These are phyloP conservation scores for Chalaropsis thielavioides DNA, from an alignment of 2,329 filamentous ascomycete species.

Conservation along the genomic window DNA sequence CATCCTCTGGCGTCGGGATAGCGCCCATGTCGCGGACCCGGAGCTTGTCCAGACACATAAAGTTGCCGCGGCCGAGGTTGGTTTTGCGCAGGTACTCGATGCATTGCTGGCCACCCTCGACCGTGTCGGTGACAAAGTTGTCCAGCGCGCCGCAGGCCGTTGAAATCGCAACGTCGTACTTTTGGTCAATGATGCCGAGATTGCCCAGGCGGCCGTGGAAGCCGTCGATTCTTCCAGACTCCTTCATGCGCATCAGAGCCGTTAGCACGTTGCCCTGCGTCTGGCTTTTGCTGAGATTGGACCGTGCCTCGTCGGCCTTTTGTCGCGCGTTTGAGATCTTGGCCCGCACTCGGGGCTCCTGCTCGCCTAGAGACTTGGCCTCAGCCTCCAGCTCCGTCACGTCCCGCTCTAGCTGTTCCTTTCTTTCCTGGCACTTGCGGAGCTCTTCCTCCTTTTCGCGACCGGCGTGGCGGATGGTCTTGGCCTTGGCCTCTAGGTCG, in stretches of 20 bases:
- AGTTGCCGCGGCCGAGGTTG: constrained; percentile 89
- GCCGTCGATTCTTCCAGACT: constrained; percentile 90
- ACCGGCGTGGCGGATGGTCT: constrained; percentile 55
- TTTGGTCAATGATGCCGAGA: constrained; percentile 79
- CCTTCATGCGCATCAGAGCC: constrained; percentile 84
- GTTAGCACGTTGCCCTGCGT: constrained; percentile 85
- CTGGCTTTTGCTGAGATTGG: constrained; percentile 77
- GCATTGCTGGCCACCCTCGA: constrained; percentile 92
- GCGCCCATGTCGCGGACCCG: constrained; percentile 60
- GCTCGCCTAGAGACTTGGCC: constrained; percentile 53
- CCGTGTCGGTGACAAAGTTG: constrained; percentile 92
- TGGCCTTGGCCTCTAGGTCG: constrained; percentile 69
- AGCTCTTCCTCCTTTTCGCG: constrained; percentile 58
- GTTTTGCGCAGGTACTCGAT: constrained; percentile 97
- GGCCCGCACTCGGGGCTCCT: constrained; percentile 68
- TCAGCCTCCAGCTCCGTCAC: constrained; percentile 56
- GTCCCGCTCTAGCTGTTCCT: constrained; percentile 58
- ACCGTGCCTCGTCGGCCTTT: constrained; percentile 89
- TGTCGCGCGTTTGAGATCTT: constrained; percentile 82
- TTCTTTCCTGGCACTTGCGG: constrained; percentile 59
- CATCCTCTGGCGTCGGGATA: constrained; percentile 81
- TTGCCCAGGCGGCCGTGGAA: constrained; percentile 94
- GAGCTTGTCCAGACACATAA: constrained; percentile 86
- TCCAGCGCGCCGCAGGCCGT: constrained; percentile 85
- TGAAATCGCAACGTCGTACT: constrained; percentile 95